Percentiles rank a stretch among this genome's conserved stretches.
phyloP scores from a whole-genome alignment of 768 basidiomycete genomes.

The Nidula microcarpa region DNA sequence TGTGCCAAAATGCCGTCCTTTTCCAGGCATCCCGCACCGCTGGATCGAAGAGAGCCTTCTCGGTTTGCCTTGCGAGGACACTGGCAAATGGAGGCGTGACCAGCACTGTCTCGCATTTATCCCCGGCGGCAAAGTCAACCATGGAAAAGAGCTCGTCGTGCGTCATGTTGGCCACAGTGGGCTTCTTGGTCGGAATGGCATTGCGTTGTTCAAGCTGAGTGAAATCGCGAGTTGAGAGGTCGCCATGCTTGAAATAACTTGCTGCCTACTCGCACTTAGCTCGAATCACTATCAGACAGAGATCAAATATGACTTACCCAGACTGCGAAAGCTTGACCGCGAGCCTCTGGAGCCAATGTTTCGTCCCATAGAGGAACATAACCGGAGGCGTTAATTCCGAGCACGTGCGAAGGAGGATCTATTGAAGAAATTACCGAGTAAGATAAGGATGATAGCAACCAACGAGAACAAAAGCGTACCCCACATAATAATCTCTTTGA shows the following conservation, averaged over 20 bases:
- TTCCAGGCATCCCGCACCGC: not conserved
- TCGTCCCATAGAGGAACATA: slow-evolving; percentile 20
- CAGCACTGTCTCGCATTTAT: not conserved
- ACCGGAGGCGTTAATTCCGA: slow-evolving; percentile 9
- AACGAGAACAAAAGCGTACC: slow-evolving; percentile 7
- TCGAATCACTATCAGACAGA: not conserved
- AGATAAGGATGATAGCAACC: not conserved
- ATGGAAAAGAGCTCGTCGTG: not conserved
- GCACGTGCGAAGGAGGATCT: slow-evolving; percentile 15
- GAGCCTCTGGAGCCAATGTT: slow-evolving; percentile 10
- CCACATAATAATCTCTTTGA: slow-evolving; percentile 15
- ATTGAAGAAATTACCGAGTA: not conserved
- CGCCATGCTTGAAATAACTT: slow-evolving; percentile 1
- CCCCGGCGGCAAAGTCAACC: not conserved
- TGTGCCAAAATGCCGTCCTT: not conserved
- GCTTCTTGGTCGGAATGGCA: not conserved
- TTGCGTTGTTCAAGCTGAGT: not conserved
- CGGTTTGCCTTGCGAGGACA: not conserved
- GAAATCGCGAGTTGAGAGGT: not conserved
- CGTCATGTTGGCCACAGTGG: not conserved
- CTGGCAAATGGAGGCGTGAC: not conserved
- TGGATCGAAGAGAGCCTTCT: not conserved
- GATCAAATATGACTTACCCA: slow-evolving; percentile 12
- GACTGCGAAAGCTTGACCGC: slow-evolving; percentile 11
- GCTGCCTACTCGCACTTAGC: not conserved